Base-by-base conservation (phyloP, 2,329 filamentous ascomycete species). In the Atkinsonella hypoxylon region DNA sequence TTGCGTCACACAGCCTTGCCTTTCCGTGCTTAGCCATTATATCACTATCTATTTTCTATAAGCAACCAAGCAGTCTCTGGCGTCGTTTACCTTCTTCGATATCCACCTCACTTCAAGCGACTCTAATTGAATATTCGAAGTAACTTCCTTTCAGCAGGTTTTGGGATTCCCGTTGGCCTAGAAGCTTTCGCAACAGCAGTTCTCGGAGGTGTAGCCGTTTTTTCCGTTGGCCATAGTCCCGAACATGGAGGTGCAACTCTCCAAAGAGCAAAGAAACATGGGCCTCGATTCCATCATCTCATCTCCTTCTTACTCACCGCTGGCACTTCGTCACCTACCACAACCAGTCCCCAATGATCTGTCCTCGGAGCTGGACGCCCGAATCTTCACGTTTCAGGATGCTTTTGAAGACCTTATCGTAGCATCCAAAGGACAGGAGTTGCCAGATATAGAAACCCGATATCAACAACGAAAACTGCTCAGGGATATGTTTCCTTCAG, bases 401-500 rank as follows among this genome's bases (percentile, higher is more conserved):
- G 77, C 77, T 45, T 79, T 80, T 54, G 77, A 81, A 57, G 77
- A 81, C 54, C 69, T 81, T 15, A 65, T 81, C 12, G 64, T 66
- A n/a, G 68, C 70, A 17, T 69, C 68, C n/a, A 67, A 69, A 13
- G 70, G 70, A 4, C 63, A 66, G 7, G 60, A 63, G 2, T 61
- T 79, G 18, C 65, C 67, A 4, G 65, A 72, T 18, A 68, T 76
- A 20, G 55, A 56, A 12, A 59, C 57, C 2, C 62, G 63, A 43
- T 61, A 67, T 49, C 58, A 66, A 34, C 64, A 69, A 54, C 63
- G 66, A 45, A 63, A 59, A 51, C 61, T 70, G 12, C 58, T 72
- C 41, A 60, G 61, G 20, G 61, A 63, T 10, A 67, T 70, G 60
- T 72, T 66, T 49, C 67, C 69, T 10, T 52, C 53, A 10, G 68